Base-by-base conservation (phyloP, 83 land plant genomes). In the Diphasiastrum complanatum region DNA sequence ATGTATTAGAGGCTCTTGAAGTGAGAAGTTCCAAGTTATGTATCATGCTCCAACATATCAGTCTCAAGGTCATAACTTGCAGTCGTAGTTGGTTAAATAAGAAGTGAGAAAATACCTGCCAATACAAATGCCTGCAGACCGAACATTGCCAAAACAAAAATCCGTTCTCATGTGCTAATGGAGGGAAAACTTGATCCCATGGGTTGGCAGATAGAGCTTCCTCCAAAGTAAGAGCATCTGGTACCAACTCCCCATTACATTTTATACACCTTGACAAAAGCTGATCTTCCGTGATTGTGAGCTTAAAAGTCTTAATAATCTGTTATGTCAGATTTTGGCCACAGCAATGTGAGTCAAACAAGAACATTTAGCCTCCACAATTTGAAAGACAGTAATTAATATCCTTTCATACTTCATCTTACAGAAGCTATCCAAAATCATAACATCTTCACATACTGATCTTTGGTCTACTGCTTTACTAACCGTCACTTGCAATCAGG, bases 81-180 rank as follows among this genome's bases (percentile, higher is more conserved):
- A n/a, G n/a, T n/a, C n/a, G n/a, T n/a, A n/a, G n/a, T n/a, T n/a
- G n/a, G n/a, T n/a, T n/a, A n/a, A n/a, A n/a, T n/a, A n/a, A n/a
- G n/a, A n/a, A n/a, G n/a, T n/a, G n/a, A n/a, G n/a, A n/a, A n/a
- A n/a, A n/a, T 27, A 75, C 78, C 78, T 75, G 78, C 78, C 78
- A 75, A 35, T 67, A 75, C 31, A 75, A 45, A 45, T 75, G 78
- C 49, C 46, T 40, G 63, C 78, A 75, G 5, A 32, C 63, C 19
- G 78, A 62, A 41, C 78, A 75, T 48, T 75, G 72, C 78, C 78
- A 75, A 49, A 61, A 75, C 11, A 60, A 43, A n/a, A 69, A 32
- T 18, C 53, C 55, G 32, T 72, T 31, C 19, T 20, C 16, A 16
- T 63, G 28, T 18, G 41, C 62, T 10, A 33, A 32, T 19, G 23